Evolutionary conservation across 345 rosid species (phyloP).

Genomic region (Eucalyptus erythrocorys): DNA sequence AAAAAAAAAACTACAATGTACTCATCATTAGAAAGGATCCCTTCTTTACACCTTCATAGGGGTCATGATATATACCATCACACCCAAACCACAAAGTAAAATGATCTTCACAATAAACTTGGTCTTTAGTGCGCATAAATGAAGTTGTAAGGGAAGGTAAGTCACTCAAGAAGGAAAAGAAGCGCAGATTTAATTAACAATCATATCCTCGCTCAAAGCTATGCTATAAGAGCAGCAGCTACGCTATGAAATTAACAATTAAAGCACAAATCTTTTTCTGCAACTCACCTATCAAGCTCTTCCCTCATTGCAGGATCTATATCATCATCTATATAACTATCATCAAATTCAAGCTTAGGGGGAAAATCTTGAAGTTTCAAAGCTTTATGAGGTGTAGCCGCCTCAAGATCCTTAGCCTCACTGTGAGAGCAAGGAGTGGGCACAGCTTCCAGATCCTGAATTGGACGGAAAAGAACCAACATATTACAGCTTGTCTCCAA

Average conservation of each 20-base stretch:
- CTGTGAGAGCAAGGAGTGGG: slow-evolving; percentile 13
- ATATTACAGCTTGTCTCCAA: not conserved
- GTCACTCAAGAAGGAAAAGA: not conserved
- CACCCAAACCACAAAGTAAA: not conserved
- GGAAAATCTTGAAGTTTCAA: slow-evolving; percentile 22
- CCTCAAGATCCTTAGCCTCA: slow-evolving; percentile 17
- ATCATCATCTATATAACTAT: slow-evolving; percentile 63
- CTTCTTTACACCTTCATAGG: not conserved
- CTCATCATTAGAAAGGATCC: not conserved
- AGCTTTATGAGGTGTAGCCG: slow-evolving; percentile 20
- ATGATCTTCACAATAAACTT: not conserved
- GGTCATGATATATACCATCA: not conserved
- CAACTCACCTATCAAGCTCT: slow-evolving; percentile 59
- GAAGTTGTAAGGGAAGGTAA: not conserved
- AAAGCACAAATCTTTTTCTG: not conserved
- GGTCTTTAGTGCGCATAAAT: not conserved
- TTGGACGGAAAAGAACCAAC: not conserved
- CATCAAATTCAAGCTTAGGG: slow-evolving; percentile 39
- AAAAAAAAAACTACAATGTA: not conserved
- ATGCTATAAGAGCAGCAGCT: not conserved
- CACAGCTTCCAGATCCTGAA: slow-evolving; percentile 33
- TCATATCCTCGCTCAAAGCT: not conserved
- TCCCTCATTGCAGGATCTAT: slow-evolving; percentile 80
- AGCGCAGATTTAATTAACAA: not conserved
- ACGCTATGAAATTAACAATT: not conserved